These are phyloP conservation scores for Petunia hybrid DNA, from an alignment of 305 asterid species.

Conservation along the genomic window DNA sequence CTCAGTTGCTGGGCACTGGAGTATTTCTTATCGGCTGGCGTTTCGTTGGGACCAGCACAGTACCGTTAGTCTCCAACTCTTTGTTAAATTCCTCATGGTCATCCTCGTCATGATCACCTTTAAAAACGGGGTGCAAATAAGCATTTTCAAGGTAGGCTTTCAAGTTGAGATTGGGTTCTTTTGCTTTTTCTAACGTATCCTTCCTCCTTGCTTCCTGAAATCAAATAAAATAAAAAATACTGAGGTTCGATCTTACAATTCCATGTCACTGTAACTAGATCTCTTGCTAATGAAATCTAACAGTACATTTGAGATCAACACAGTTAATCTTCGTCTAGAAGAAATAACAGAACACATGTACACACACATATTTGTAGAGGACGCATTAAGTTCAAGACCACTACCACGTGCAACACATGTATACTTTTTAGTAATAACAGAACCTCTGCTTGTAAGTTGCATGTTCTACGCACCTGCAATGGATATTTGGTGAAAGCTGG, in stretches of 20 bases:
- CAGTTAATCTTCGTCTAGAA: not conserved
- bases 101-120: constrained; percentile 56
- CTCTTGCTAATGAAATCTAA: constrained; percentile 12
- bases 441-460: not conserved
- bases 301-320: constrained; percentile 26
- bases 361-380: not conserved
- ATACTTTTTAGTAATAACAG: constrained; percentile 15
- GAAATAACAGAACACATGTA: not conserved
- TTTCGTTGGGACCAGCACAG: constrained; percentile 63
- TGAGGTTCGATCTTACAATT: not conserved
- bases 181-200: constrained; percentile 80
- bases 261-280: not conserved
- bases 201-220: constrained; percentile 93
- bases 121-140: constrained; percentile 82
- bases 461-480: constrained; percentile 59
- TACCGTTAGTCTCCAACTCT: constrained; percentile 41
- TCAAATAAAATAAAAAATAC: not conserved
- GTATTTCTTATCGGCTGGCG: constrained; percentile 64
- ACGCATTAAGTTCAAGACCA: not conserved
- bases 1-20: constrained; percentile 69
- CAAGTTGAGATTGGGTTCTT: constrained; percentile 75
- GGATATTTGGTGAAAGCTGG: constrained; percentile 81
- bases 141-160: constrained; percentile 70
- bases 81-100: constrained; percentile 30
- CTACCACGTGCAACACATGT: not conserved